Base-by-base conservation (phyloP, 2,329 filamentous ascomycete genomes). In the Apiospora marii region DNA sequence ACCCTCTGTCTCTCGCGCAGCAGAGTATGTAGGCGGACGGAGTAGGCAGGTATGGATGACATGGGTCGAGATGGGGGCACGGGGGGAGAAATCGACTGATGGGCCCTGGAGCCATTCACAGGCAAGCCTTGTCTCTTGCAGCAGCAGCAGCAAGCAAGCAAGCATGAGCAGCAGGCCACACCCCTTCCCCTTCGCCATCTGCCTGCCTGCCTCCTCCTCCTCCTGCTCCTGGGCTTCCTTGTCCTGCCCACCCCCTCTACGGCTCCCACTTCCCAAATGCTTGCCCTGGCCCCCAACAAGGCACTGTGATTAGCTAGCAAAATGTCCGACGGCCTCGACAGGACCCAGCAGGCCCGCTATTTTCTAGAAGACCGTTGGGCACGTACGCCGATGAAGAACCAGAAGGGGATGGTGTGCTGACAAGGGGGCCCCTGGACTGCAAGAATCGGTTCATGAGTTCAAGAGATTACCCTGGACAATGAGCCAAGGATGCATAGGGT, bases 361-460 rank as follows among this genome's bases (percentile, higher is more conserved):
- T 83, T 83, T 84, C 81, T 83, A 83, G 81, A 85, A 83, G 80
- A 81, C 83, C 83, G 84, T 86, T 85, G 83, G 84, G 80, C 79
- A 83, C 82, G 83, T 78, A 78, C 81, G 80, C 79, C 81, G 80
- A 82, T 79, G 76, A 79, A 77, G 79, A 77, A 76, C 78, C 73
- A 82, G 77, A 84, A 79, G 71, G 82, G 83, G 81, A 84, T 83
- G 81, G 83, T 80, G 81, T 79, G 79, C 73, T 74, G 77, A 73
- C 79, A 80, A 78, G 79, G 78, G 79, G 77, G 74, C 73, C 74
- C 72, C 73, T 64, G 22, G 58, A 10, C 58, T 70, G 69, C 76
- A 70, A 67, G 75, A 74, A 75, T 76, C 73, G 83, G 83, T 83
- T 64, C 58, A 80, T 83, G 81, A 82, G 84, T 85, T 85, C 83